Evolutionary conservation across 2,329 filamentous ascomycete genomes (phyloP).

Genomic region (Huntiella abstrusa): DNA sequence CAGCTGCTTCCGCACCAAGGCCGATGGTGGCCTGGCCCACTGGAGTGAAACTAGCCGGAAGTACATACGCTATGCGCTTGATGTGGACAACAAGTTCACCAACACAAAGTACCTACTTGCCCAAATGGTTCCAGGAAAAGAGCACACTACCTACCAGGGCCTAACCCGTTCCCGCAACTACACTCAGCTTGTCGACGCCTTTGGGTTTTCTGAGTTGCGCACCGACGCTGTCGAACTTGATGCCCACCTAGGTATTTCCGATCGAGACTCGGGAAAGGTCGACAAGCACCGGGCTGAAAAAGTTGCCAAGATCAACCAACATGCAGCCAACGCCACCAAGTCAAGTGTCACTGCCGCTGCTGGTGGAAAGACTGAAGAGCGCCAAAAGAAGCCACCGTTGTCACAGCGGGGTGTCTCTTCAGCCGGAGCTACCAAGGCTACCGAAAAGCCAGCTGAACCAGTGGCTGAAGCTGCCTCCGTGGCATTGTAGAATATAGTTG

Average conservation of each 20-base stretch:
- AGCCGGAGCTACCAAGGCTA: background rate
- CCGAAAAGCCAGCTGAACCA: slow-evolving; percentile 4
- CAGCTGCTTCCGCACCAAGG: slow-evolving; percentile 57
- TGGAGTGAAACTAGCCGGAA: slow-evolving; percentile 64
- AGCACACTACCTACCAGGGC: slow-evolving; percentile 34
- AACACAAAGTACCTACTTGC: slow-evolving; percentile 87
- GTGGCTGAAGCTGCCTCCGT: background rate
- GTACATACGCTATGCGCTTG: slow-evolving; percentile 55
- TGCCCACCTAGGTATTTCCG: slow-evolving; percentile 27
- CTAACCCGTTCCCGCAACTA: slow-evolving; percentile 55
- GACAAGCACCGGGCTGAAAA: slow-evolving; percentile 10
- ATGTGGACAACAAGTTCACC: slow-evolving; percentile 67
- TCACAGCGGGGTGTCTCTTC: slow-evolving; percentile 18
- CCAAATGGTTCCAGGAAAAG: slow-evolving; percentile 72
- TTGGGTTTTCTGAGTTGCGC: slow-evolving; percentile 46
- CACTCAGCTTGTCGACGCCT: slow-evolving; percentile 41
- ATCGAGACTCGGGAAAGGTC: slow-evolving; percentile 9
- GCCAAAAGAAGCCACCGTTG: slow-evolving; percentile 19
- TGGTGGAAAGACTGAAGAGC: slow-evolving; percentile 22
- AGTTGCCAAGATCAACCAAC: slow-evolving; percentile 8
- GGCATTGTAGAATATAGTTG: background rate
- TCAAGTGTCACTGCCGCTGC: slow-evolving; percentile 26
- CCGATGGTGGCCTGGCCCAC: slow-evolving; percentile 48
- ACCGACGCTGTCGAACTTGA: slow-evolving; percentile 49
- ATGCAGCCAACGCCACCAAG: slow-evolving; percentile 16